Percentiles rank a stretch among this genome's conserved stretches.
phyloP scores from a whole-genome alignment of 345 rosid genomes.

The Durio zibethinus region DNA sequence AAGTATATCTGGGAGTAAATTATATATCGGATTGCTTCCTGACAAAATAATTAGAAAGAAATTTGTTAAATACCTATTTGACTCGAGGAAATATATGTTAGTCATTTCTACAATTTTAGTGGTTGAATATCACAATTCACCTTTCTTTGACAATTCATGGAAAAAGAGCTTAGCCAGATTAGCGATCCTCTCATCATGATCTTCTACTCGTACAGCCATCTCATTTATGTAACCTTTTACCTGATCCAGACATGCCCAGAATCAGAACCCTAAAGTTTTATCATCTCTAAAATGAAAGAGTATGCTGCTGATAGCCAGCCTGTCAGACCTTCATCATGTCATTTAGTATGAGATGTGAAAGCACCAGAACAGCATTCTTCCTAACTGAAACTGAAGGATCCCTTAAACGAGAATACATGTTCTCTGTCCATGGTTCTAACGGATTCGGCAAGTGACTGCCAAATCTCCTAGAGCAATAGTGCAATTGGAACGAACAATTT shows the following conservation, averaged over 20 bases:
- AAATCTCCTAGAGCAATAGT: slow-evolving; percentile 94
- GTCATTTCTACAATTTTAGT: neutral
- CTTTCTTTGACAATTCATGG: slow-evolving; percentile 93
- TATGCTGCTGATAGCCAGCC: slow-evolving; percentile 15
- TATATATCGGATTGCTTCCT: slow-evolving; percentile 96
- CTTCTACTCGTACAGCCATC: slow-evolving; percentile 87
- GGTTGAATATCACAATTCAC: slow-evolving; percentile 30
- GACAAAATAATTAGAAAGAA: slow-evolving; percentile 25
- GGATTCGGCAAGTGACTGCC: slow-evolving; percentile 97
- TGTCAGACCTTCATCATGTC: slow-evolving; percentile 95
- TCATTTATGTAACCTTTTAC: slow-evolving; percentile 94
- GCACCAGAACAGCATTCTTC: slow-evolving; percentile 97
- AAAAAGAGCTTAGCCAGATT: slow-evolving; percentile 89
- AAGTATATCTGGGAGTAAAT: slow-evolving; percentile 93
- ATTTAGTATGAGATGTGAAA: slow-evolving; percentile 95
- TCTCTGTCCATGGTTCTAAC: slow-evolving; percentile 96
- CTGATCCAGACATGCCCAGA: slow-evolving; percentile 40
- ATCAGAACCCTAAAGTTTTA: slow-evolving; percentile 23
- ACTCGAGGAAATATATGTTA: slow-evolving; percentile 1
- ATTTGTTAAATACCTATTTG: neutral
- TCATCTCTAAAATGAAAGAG: slow-evolving; percentile 13
- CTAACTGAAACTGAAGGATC: slow-evolving; percentile 80
- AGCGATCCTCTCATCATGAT: slow-evolving; percentile 83
- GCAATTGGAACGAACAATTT: slow-evolving; percentile 90
- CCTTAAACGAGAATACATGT: slow-evolving; percentile 76